These are phyloP conservation scores for Aspergillus nomiae DNA, from an alignment of 2,329 filamentous ascomycete species.

Conservation along the genomic window DNA sequence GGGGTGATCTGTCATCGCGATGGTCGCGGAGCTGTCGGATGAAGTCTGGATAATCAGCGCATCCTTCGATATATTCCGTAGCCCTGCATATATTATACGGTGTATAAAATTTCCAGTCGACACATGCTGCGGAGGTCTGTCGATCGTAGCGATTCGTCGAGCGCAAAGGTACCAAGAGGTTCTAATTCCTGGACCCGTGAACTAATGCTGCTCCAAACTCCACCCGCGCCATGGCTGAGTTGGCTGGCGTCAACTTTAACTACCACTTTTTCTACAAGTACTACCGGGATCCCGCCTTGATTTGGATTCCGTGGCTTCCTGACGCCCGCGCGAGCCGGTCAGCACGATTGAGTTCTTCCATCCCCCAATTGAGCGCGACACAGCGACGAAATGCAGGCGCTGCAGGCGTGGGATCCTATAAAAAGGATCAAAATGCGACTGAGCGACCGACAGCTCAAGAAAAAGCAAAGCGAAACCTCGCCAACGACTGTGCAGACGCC, in stretches of 20 bases:
- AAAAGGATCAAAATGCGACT: not conserved
- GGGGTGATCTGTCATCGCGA: not conserved
- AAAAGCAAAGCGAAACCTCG: not conserved
- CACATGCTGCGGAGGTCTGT: not conserved
- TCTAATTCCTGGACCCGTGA: not conserved
- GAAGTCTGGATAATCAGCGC: not conserved
- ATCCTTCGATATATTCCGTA: not conserved
- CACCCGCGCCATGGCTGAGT: not conserved
- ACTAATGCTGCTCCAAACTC: not conserved
- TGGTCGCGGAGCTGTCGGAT: not conserved
- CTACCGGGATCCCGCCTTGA: not conserved
- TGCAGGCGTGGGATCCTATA: not conserved
- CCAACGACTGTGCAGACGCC: not conserved
- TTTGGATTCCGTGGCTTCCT: not conserved
- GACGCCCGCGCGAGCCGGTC: not conserved
- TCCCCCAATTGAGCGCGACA: too few species aligned
- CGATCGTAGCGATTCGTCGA: not conserved
- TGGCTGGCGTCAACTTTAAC: not conserved
- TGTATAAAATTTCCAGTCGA: not conserved
- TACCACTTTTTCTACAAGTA: not conserved
- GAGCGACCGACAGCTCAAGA: not conserved
- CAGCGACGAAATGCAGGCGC: not conserved
- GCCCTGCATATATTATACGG: not conserved
- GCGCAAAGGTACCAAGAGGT: not conserved
- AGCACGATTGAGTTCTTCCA: not conserved